Conservation (phyloP, 2,329 filamentous ascomycete genomes). For the Dactylellina haptotyla region DNA sequence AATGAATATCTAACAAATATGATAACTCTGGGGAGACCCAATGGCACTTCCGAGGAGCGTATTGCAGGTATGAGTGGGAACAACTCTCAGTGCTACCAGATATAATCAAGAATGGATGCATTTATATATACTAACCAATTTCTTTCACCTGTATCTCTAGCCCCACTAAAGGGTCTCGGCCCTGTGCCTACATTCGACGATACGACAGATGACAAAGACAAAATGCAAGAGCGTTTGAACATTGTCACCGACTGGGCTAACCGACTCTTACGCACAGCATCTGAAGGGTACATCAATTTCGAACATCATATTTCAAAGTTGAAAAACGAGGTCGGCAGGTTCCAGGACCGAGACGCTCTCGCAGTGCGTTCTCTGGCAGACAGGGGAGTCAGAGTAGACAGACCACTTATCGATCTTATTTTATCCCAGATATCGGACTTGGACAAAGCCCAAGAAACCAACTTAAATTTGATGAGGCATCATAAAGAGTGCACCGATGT, state of each 20-base stretch:
- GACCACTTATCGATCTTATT: too few species aligned
- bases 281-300: not conserved
- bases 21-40: slow-evolving; percentile 28
- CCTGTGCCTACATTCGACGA: slow-evolving; percentile 8
- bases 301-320: not conserved
- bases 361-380: too few species aligned
- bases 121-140: too few species aligned
- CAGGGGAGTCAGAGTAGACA: too few species aligned
- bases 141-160: slow-evolving; percentile 8
- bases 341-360: too few species aligned
- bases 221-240: slow-evolving; percentile 12
- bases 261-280: not conserved
- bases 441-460: not conserved
- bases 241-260: slow-evolving; percentile 18
- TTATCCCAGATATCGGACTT: not conserved
- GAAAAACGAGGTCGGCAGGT: not conserved
- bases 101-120: too few species aligned
- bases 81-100: too few species aligned
- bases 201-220: not conserved
- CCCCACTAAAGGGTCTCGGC: not conserved
- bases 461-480: not conserved
- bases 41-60: not conserved
- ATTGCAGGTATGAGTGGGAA: slow-evolving; percentile 10
- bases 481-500: not conserved
- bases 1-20: slow-evolving; percentile 20